phyloP scores from a whole-genome alignment of 768 basidiomycete species.

The Galerina marginata region DNA sequence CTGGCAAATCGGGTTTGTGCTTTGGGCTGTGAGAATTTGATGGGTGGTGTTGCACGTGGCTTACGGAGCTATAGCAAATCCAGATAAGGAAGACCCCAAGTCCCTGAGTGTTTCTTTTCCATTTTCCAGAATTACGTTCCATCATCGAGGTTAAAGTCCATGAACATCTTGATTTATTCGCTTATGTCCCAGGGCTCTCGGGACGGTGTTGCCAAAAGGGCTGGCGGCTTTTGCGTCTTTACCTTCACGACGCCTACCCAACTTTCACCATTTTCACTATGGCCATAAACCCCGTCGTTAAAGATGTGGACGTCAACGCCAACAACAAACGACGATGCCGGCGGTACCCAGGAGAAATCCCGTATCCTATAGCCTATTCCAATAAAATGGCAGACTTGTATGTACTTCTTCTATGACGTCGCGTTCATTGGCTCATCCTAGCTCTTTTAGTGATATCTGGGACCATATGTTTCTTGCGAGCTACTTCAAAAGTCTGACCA shows the following conservation, averaged over 20 bases:
- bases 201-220: constrained; percentile 1
- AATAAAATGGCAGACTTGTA: constrained; percentile 61
- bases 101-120: constrained; percentile 55
- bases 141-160: constrained; percentile 23
- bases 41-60: constrained; percentile 15
- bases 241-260: constrained; percentile 16
- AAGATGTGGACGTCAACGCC: constrained; percentile 52
- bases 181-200: constrained; percentile 14
- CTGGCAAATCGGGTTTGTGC: constrained; percentile 17
- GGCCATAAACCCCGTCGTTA: constrained; percentile 10
- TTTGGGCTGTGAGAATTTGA: constrained; percentile 20
- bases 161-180: constrained; percentile 25
- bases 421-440: neutral
- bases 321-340: constrained; percentile 42
- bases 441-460: constrained; percentile 65
- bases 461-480: constrained; percentile 66
- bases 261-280: constrained; percentile 12
- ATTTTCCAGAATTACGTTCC: constrained; percentile 27
- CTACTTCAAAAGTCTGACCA: constrained; percentile 54
- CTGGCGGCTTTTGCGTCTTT: constrained; percentile 20
- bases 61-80: neutral
- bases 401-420: constrained; percentile 25
- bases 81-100: constrained; percentile 12
- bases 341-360: constrained; percentile 53
- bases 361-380: constrained; percentile 60